A percentile compares a stretch with the other conserved stretches of the same genome.
Evolutionary conservation across 169 alveolate genomes (phyloP).

Genomic region (Theileria orientalis): DNA sequence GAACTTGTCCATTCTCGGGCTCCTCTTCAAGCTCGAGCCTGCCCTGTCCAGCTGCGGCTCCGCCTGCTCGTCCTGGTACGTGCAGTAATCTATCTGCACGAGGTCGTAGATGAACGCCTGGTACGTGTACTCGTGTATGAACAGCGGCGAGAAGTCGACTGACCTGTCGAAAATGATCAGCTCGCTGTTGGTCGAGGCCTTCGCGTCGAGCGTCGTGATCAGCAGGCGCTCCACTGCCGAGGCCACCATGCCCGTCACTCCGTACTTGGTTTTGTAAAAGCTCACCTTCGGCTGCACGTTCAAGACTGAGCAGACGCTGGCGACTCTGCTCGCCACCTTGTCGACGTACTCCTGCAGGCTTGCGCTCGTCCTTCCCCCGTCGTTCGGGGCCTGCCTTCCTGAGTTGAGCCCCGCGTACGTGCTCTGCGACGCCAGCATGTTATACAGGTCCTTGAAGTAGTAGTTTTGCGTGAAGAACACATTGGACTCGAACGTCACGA

Average conservation of each 20-base stretch:
- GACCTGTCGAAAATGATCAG: conserved; percentile 74
- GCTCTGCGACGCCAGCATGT: not conserved
- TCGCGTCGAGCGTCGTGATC: conserved; percentile 11
- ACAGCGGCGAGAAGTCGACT: conserved; percentile 71
- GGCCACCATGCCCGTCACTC: conserved; percentile 40
- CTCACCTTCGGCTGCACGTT: conserved; percentile 26
- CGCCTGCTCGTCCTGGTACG: conserved; percentile 29
- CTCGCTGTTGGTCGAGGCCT: conserved; percentile 17
- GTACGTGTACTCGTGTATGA: conserved; percentile 80
- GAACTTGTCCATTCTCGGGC: not conserved
- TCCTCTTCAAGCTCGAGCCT: not conserved
- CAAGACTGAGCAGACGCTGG: conserved; percentile 33
- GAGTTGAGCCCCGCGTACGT: not conserved
- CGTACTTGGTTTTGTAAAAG: conserved; percentile 19
- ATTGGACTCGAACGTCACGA: conserved; percentile 71
- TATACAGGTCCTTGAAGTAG: not conserved
- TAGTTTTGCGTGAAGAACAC: not conserved
- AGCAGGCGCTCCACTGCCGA: conserved; percentile 4
- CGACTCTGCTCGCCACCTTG: conserved; percentile 11
- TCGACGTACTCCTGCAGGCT: not conserved
- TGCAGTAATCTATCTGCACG: conserved; percentile 34
- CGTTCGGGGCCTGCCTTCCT: not conserved
- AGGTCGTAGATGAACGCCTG: conserved; percentile 82
- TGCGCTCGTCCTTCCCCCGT: not conserved
- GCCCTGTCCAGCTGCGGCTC: not conserved